Base-by-base conservation (phyloP, 2,329 filamentous ascomycete genomes). In the Botrytis fabae region DNA sequence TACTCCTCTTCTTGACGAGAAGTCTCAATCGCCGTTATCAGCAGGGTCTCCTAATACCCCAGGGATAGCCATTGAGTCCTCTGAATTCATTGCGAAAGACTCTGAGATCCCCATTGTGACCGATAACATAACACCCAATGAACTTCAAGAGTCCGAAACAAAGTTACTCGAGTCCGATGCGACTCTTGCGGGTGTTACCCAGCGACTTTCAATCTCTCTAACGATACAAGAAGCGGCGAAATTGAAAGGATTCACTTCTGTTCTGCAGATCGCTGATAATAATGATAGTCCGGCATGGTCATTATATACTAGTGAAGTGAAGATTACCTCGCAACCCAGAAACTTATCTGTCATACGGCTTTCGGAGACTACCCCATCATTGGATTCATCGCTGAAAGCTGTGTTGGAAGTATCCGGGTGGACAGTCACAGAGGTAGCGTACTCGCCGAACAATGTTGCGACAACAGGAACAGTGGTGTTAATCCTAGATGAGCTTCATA, bases 401-500 rank as follows among this genome's bases (percentile, higher is more conserved):
- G 18, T 16, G 28, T 35, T 59, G 32, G 54, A 32, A 59, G 16
- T 35, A 59, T 59, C 54, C 18, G 54, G 54, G 2, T 59, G 54
- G 54, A 35, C 2, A 20, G 20, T 59, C 8, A 59, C 28, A 32
- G 28, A 59, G 7, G 12, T 28, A 3, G 32, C 28, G 1, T 59
- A 59, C 54, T 35, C 54, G 9, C 4, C 28, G n/a, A 28, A 59
- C 18, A 35, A 20, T 35, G 16, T 59, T 35, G 28, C 28, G 18
- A 18, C 28, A 59, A 59, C 54, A 35, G 54, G 54, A 59, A 35
- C 54, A 32, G 54, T 59, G 28, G 35, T 77, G 2, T 68, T 75
- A 5, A 40, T 77, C 14, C 51, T 73, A 9, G 76, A 77, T 54
- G 76, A 77, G 38, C 51, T 77, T 32, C 71, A 63, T 14, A 42